Conservation (phyloP, 371 early-diverging fungal genomes). For the Mortierella sp. region DNA sequence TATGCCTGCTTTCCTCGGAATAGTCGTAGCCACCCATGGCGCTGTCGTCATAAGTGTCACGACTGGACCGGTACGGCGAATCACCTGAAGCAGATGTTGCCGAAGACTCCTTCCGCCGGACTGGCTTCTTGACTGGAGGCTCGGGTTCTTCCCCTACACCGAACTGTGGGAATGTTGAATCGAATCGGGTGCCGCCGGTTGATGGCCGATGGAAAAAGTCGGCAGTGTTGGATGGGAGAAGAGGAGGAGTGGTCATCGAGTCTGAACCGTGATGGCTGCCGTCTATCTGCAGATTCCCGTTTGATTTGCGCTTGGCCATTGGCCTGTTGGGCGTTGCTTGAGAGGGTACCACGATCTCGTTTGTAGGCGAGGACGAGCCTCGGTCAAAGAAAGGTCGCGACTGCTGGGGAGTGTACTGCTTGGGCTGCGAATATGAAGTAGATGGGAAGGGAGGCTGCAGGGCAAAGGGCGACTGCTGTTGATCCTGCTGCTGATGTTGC, state of each 20-base stretch:
- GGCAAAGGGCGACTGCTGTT: constrained; percentile 6
- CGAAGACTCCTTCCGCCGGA: constrained; percentile 37
- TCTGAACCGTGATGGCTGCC: not conserved
- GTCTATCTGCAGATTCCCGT: constrained; percentile 11
- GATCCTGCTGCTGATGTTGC: constrained; percentile 15
- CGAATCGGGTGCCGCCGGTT: too few relatives aligned
- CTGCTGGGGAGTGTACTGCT: too few relatives aligned
- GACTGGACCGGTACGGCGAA: constrained; percentile 16
- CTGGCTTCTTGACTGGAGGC: constrained; percentile 21
- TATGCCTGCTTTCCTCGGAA: too few relatives aligned
- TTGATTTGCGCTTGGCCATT: constrained; percentile 21
- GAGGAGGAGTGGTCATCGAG: constrained; percentile 9
- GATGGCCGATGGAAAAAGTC: constrained; percentile 4
- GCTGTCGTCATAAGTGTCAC: constrained; percentile 22
- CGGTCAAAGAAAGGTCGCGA: too few relatives aligned
- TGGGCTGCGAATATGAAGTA: too few relatives aligned
- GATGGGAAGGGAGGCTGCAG: too few relatives aligned
- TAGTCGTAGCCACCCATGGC: not conserved
- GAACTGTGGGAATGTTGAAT: constrained; percentile 1
- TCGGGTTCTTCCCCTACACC: constrained; percentile 9
- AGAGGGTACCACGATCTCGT: too few relatives aligned
- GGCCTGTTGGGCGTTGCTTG: constrained; percentile 1
- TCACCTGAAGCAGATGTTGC: constrained; percentile 4
- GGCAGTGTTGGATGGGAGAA: constrained; percentile 8
- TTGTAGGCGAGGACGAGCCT: too few relatives aligned